Base-by-base conservation (phyloP, 2,329 filamentous ascomycete genomes). In the Penicillium olsonii region DNA sequence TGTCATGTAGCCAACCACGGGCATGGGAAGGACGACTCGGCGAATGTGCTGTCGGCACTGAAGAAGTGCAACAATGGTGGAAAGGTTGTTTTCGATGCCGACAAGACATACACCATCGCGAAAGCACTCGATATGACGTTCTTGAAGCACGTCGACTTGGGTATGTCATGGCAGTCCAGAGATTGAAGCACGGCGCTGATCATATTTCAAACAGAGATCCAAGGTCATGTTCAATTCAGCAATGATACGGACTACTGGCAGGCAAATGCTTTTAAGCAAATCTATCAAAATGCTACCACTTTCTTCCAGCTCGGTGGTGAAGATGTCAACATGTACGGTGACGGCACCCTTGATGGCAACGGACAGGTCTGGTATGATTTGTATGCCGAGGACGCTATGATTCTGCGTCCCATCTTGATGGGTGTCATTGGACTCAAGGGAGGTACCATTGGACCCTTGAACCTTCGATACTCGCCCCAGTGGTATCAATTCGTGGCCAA, bases 231-330 rank as follows among this genome's bases (percentile, higher is more conserved):
- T 17, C 73, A 79, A 48, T 88, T 88, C 69, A 81, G 79, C 47
- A 79, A 84, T 42, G 83, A 89, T 62, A 84, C 84, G 2, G 78
- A 82, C 56, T 88, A 88, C 68, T 88, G 86, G 86, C 77, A 84
- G 54, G 76, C 75, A 8, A 78, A 87, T 60, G 75, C 78, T 35
- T 88, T 87, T 75, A 78, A 79, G 47, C 83, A 84, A 20, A 73
- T 71, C 5, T 89, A 82, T 69, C 86, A 88, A 59, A 87, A 87
- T 54, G 78, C 80, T 5, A 84, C 82, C 0, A 82, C 82, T 2
- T 87, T 87, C 73, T 87, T 84, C 75, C 78, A 84, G 62, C 76
- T 86, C 31, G 84, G 85, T 34, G 85, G 85, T 24, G 72, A 78
- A 17, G 84, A 82, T 67, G 81, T 89, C 10, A 84, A 87, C 50